Evolutionary conservation across 2,329 filamentous ascomycete species (phyloP).

Genomic region (Colletotrichum sublineola): DNA sequence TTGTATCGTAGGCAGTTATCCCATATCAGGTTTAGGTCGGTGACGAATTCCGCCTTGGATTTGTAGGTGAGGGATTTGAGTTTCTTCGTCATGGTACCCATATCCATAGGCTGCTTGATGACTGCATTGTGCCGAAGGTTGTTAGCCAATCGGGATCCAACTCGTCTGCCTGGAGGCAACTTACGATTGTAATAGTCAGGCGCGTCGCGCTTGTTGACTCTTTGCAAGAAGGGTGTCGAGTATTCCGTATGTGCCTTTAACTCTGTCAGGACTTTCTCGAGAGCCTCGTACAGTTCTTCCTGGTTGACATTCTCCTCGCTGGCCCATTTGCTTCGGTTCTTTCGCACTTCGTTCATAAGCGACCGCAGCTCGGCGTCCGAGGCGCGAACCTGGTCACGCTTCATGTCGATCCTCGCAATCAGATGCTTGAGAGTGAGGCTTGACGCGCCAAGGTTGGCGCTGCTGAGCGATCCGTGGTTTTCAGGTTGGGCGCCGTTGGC

Average conservation of each 20-base stretch:
- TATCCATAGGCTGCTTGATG: slow-evolving; percentile 98
- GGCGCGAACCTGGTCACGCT: slow-evolving; percentile 89
- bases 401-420: slow-evolving; percentile 94
- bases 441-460: slow-evolving; percentile 93
- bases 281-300: slow-evolving; percentile 95
- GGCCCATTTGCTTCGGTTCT: slow-evolving; percentile 98
- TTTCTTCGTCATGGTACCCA: slow-evolving; percentile 98
- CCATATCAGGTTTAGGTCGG: slow-evolving; percentile 96
- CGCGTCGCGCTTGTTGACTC: slow-evolving; percentile 96
- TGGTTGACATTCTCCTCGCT: slow-evolving; percentile 98
- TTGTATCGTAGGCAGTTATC: slow-evolving; percentile 97
- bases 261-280: slow-evolving; percentile 97
- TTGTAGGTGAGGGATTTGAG: slow-evolving; percentile 84
- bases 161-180: slow-evolving; percentile 49
- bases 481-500: slow-evolving; percentile 65
- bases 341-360: slow-evolving; percentile 96
- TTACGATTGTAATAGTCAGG: slow-evolving; percentile 94
- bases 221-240: slow-evolving; percentile 92
- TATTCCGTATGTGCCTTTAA: slow-evolving; percentile 98
- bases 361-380: slow-evolving; percentile 93
- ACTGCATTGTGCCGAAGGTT: slow-evolving; percentile 62
- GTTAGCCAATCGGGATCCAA: slow-evolving; percentile 44
- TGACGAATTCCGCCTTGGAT: slow-evolving; percentile 94
- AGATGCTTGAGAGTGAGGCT: slow-evolving; percentile 97
- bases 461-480: slow-evolving; percentile 91